Evolutionary conservation across 1,284 basidiomycete genomes (phyloP).

Genomic region (Ustilago crameri): DNA sequence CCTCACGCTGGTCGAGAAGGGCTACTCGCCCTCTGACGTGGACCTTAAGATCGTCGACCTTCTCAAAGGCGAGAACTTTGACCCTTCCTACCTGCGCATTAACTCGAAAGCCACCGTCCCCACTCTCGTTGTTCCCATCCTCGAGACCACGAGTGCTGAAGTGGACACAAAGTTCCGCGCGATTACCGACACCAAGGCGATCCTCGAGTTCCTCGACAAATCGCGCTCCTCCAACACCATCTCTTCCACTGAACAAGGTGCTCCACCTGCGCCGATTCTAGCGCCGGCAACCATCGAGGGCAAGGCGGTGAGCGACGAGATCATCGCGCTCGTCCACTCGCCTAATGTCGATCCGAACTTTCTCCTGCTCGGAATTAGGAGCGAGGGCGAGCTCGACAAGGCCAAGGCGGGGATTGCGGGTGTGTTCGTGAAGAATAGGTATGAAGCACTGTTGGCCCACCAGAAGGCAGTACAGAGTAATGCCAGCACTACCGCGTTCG

Average conservation of each 20-base stretch:
- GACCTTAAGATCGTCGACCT: slow-evolving; percentile 64
- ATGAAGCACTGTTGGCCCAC: slow-evolving; percentile 72
- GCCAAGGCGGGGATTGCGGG: slow-evolving; percentile 68
- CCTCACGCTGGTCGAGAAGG: slow-evolving; percentile 53
- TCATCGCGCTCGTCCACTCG: slow-evolving; percentile 77
- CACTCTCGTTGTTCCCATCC: slow-evolving; percentile 81
- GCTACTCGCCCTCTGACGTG: slow-evolving; percentile 51
- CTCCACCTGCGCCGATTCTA: slow-evolving; percentile 80
- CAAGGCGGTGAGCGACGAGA: slow-evolving; percentile 72
- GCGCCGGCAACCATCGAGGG: slow-evolving; percentile 83
- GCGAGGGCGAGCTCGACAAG: slow-evolving; percentile 65
- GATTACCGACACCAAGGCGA: slow-evolving; percentile 80
- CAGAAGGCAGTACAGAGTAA: slow-evolving; percentile 72
- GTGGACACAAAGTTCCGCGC: slow-evolving; percentile 84
- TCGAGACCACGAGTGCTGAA: slow-evolving; percentile 77
- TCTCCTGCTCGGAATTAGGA: slow-evolving; percentile 68
- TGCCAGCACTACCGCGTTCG: slow-evolving; percentile 73
- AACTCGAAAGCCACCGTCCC: slow-evolving; percentile 87
- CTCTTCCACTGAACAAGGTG: slow-evolving; percentile 65
- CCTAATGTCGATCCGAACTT: slow-evolving; percentile 71
- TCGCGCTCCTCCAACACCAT: slow-evolving; percentile 70
- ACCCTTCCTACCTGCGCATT: slow-evolving; percentile 77
- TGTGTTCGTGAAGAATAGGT: slow-evolving; percentile 70
- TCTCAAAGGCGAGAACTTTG: slow-evolving; percentile 73
- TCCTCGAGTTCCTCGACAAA: slow-evolving; percentile 77